Evolutionary conservation across 2,329 filamentous ascomycete genomes (phyloP).

Genomic region (Colletotrichum orchidophilum): DNA sequence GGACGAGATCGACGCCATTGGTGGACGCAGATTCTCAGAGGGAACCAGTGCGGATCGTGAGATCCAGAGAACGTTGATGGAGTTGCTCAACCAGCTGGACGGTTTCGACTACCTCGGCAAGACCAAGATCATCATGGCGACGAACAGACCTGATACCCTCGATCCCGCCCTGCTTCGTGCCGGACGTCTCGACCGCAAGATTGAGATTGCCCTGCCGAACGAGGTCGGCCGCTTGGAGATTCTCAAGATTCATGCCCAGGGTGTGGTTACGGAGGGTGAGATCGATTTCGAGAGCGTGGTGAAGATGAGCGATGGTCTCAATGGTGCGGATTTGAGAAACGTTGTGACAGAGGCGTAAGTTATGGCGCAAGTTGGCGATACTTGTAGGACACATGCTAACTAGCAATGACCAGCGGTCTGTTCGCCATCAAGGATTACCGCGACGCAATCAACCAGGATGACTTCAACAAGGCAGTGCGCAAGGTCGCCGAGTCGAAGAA

Average conservation of each 20-base stretch:
- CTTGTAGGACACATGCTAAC: constrained; percentile 38
- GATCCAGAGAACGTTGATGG: constrained; percentile 98
- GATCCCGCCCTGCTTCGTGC: constrained; percentile 93
- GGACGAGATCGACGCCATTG: constrained; percentile 99
- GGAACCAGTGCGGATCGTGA: constrained; percentile 97
- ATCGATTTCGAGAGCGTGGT: constrained; percentile 99
- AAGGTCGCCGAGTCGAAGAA: constrained; percentile 99
- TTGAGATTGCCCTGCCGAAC: constrained; percentile 96
- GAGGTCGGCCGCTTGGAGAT: constrained; percentile 97
- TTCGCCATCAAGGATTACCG: constrained; percentile 99
- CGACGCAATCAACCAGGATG: constrained; percentile 95
- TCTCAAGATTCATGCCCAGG: constrained; percentile 93
- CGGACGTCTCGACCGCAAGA: constrained; percentile 94
- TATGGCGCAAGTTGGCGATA: not conserved
- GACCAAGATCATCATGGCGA: constrained; percentile 99
- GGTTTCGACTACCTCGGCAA: constrained; percentile 99
- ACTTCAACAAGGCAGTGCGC: constrained; percentile 98
- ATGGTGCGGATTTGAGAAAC: constrained; percentile 96
- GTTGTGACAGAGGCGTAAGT: constrained; percentile 98
- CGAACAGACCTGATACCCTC: constrained; percentile 95
- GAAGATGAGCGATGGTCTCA: constrained; percentile 99
- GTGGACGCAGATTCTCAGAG: constrained; percentile 94
- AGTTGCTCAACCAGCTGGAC: constrained; percentile 97
- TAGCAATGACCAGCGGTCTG: constrained; percentile 71
- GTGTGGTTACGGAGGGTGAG: constrained; percentile 90